These are phyloP conservation scores for Termitomyces sp. DNA, from an alignment of 768 basidiomycete species.

Conservation along the genomic window DNA sequence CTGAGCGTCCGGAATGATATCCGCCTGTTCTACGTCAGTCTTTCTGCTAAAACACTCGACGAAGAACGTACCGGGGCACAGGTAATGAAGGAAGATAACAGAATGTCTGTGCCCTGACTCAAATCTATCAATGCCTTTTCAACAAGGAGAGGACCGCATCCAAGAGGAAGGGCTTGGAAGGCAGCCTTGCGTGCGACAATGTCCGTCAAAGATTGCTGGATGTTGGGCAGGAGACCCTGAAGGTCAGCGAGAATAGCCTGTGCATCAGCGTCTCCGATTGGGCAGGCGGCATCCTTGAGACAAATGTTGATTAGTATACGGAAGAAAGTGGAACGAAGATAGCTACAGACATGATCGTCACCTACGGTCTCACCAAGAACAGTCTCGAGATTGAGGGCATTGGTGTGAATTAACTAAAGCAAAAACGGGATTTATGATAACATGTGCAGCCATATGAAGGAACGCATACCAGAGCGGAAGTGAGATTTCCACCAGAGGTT, in stretches of 20 bases:
- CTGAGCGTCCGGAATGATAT: conserved; percentile 11
- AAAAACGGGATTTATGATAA: neutral
- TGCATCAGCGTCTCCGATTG: conserved; percentile 22
- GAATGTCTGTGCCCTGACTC: conserved; percentile 8
- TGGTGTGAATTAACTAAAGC: conserved; percentile 25
- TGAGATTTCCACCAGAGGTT: too few species aligned
- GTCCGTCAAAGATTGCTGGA: conserved; percentile 15
- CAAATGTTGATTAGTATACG: neutral
- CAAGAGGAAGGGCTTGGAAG: conserved; percentile 23
- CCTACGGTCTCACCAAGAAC: conserved; percentile 19
- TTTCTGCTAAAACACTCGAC: neutral
- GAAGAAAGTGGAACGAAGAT: neutral
- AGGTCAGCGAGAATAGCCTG: conserved; percentile 17
- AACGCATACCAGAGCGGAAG: neutral
- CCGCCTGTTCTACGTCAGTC: conserved; percentile 11
- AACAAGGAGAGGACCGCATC: conserved; percentile 23
- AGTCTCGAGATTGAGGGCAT: conserved; percentile 16
- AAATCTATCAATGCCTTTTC: conserved; percentile 22
- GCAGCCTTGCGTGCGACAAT: conserved; percentile 21
- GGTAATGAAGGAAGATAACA: too few species aligned
- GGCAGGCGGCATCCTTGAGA: conserved; percentile 12
- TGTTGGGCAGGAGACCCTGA: conserved; percentile 20
- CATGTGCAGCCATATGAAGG: neutral
- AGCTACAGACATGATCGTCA: conserved; percentile 19
- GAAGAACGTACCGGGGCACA: too few species aligned